These are phyloP conservation scores for Raphanus hybrid DNA, from an alignment of 441 rosid genomes.

Conservation along the genomic window DNA sequence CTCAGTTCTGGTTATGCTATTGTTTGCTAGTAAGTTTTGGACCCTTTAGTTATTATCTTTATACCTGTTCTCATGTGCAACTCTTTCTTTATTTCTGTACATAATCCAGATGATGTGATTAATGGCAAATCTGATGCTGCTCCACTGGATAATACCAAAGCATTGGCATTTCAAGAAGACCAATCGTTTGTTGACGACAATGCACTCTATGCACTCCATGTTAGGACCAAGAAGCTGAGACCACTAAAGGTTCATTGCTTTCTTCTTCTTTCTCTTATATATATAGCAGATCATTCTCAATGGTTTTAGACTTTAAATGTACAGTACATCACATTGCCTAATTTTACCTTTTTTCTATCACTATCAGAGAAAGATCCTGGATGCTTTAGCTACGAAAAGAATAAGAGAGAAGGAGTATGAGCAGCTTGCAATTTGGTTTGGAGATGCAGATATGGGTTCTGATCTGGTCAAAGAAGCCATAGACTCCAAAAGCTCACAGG, in stretches of 20 bases:
- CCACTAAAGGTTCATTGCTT: no score
- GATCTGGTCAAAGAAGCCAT: constrained; percentile 32
- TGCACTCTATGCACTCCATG: constrained; percentile 56
- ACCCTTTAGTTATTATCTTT: neutral
- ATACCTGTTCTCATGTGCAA: neutral
- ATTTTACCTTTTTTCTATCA: constrained; percentile 5
- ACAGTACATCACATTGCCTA: neutral
- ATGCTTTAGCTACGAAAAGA: constrained; percentile 61
- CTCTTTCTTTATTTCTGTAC: constrained; percentile 31
- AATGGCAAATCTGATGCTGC: constrained; percentile 40
- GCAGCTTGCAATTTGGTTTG: constrained; percentile 74
- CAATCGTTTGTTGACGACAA: constrained; percentile 47
- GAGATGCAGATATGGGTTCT: constrained; percentile 55
- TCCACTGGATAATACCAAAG: constrained; percentile 56
- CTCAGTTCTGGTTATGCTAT: constrained; percentile 1
- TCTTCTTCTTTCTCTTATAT: no score
- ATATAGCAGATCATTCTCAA: no score
- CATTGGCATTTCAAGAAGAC: constrained; percentile 54
- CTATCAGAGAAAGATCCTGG: constrained; percentile 64
- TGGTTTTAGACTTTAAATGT: no score
- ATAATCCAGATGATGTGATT: constrained; percentile 38
- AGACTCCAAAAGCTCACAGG: constrained; percentile 32
- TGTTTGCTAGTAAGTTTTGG: neutral
- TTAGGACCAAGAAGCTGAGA: constrained; percentile 50
- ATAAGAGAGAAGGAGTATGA: constrained; percentile 73